These are phyloP conservation scores for Brettanomyces nanus DNA, from an alignment of 805 yeast genomes.

Conservation along the genomic window DNA sequence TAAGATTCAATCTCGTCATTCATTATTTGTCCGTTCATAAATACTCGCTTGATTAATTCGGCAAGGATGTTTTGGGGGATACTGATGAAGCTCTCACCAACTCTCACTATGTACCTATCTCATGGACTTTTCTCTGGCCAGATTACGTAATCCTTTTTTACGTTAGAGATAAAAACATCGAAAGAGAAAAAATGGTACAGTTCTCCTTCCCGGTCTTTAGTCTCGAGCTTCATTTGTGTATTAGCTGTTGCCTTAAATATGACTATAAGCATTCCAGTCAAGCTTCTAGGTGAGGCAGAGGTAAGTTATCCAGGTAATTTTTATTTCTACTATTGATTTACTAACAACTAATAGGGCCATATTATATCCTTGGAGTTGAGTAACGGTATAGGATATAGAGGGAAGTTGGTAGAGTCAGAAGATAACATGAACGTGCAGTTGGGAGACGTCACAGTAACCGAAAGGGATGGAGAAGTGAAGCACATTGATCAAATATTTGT, in stretches of 20 bases:
- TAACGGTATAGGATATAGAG: constrained; percentile 83
- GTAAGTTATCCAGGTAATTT: background rate
- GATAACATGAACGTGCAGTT: constrained; percentile 93
- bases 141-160: too few species aligned
- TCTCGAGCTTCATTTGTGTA: too few species aligned
- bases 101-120: too few species aligned
- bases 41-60: too few species aligned
- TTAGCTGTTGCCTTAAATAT: too few species aligned
- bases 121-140: too few species aligned
- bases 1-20: background rate
- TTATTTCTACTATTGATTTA: background rate
- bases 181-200: too few species aligned
- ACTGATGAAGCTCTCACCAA: too few species aligned
- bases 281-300: constrained; percentile 55
- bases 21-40: background rate
- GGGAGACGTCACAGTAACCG: constrained; percentile 72
- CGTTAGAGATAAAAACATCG: too few species aligned
- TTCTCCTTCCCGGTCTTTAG: too few species aligned
- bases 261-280: constrained; percentile 75
- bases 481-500: constrained; percentile 81
- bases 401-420: constrained; percentile 76
- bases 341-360: constrained; percentile 58
- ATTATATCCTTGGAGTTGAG: constrained; percentile 71
- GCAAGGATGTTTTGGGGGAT: too few species aligned
- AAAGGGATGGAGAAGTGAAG: constrained; percentile 63